Evolutionary conservation across 192 early-diverging fungal genomes (phyloP).

Genomic region (Endogone sp.): DNA sequence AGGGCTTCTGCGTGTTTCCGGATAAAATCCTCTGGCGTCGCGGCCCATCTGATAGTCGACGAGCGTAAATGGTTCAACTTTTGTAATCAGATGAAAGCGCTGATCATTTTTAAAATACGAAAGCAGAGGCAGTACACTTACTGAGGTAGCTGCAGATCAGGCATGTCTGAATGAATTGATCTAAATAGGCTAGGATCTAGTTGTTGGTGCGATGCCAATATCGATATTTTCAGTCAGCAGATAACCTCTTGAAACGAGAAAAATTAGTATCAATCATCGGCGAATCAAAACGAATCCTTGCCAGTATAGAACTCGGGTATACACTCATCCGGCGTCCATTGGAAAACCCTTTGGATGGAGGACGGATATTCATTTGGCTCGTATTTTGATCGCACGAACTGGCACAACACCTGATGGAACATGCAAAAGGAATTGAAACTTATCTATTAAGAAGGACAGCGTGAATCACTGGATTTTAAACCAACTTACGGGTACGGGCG

Average conservation of each 20-base stretch:
- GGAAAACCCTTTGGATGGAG: slow-evolving; percentile 55
- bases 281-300: not conserved
- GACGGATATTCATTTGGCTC: slow-evolving; percentile 66
- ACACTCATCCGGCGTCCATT: slow-evolving; percentile 74
- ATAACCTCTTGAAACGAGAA: not conserved
- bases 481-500: slow-evolving; percentile 47
- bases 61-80: not conserved
- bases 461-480: too few species aligned
- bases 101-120: not conserved
- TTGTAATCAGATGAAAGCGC: not conserved
- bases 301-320: slow-evolving; percentile 69
- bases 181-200: slow-evolving; percentile 55
- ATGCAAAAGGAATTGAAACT: not conserved
- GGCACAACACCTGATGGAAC: slow-evolving; percentile 44
- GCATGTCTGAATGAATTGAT: slow-evolving; percentile 63
- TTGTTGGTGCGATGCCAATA: too few species aligned
- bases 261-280: slow-evolving; percentile 3
- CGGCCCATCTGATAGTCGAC: slow-evolving; percentile 56
- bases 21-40: slow-evolving; percentile 77
- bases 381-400: slow-evolving; percentile 64
- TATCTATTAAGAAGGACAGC: too few species aligned
- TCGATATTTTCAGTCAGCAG: too few species aligned
- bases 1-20: slow-evolving; percentile 72
- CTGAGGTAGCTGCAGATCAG: slow-evolving; percentile 42
- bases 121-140: slow-evolving; percentile 5